Percentiles rank a stretch among this genome's conserved stretches.
These are phyloP conservation scores for Yamadazyma trypodendri DNA, from an alignment of 1,139 yeast species.

Conservation along the genomic window DNA sequence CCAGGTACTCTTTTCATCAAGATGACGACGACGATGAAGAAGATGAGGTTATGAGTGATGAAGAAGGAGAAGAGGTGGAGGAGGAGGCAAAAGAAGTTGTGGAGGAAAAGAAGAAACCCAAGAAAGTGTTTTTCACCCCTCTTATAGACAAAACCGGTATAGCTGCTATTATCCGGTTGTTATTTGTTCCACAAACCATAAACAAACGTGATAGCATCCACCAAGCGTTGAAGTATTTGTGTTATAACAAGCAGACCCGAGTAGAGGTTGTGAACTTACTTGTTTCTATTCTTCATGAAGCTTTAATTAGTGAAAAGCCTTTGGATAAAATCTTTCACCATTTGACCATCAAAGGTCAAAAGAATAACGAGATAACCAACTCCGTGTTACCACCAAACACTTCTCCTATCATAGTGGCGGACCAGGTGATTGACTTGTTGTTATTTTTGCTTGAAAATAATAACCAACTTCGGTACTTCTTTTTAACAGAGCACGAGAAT, in stretches of 20 bases:
- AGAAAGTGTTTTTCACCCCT: slow-evolving; percentile 53
- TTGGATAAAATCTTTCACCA: slow-evolving; percentile 66
- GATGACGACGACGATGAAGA: slow-evolving; percentile 29
- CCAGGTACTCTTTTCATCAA: slow-evolving; percentile 33
- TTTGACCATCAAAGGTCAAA: slow-evolving; percentile 39
- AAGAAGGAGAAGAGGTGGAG: slow-evolving; percentile 6
- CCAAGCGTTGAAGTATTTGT: slow-evolving; percentile 64
- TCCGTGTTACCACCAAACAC: slow-evolving; percentile 57
- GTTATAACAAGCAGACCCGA: slow-evolving; percentile 77
- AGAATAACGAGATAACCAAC: slow-evolving; percentile 16
- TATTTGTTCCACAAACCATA: slow-evolving; percentile 73
- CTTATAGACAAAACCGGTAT: slow-evolving; percentile 76
- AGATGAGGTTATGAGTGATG: slow-evolving; percentile 19
- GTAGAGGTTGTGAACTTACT: slow-evolving; percentile 72
- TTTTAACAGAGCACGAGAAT: slow-evolving; percentile 79
- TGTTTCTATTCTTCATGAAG: slow-evolving; percentile 72
- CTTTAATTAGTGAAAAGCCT: slow-evolving; percentile 58
- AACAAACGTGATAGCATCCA: slow-evolving; percentile 65
- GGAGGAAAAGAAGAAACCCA: slow-evolving; percentile 9
- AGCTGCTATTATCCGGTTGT: slow-evolving; percentile 65
- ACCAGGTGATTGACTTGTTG: slow-evolving; percentile 74
- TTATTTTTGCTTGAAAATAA: slow-evolving; percentile 71
- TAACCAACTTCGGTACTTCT: slow-evolving; percentile 68
- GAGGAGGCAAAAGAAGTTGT: no score
- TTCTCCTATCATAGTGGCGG: slow-evolving; percentile 69